Percentiles rank a stretch among this genome's conserved stretches.
Evolutionary conservation across 768 basidiomycete genomes (phyloP).

Genomic region (Kwoniella bestiolae): DNA sequence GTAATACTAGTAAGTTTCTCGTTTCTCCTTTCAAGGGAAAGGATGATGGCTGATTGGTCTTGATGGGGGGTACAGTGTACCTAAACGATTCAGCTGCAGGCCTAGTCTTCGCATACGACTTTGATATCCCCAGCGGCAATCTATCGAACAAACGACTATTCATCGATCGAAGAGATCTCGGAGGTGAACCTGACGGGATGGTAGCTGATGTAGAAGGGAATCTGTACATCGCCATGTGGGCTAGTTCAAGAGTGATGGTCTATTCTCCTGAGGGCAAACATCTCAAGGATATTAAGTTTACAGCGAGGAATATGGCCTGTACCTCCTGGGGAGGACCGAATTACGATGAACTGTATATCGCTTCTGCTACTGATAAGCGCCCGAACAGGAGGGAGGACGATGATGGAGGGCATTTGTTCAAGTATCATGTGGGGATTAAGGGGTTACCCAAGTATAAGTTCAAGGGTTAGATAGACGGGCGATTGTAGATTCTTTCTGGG

Average conservation of each 20-base stretch:
- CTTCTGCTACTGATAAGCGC: slow-evolving; percentile 18
- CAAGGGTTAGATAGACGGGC: slow-evolving; percentile 10
- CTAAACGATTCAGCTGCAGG: slow-evolving; percentile 35
- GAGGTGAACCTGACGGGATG: slow-evolving; percentile 34
- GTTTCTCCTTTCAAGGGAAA: neutral
- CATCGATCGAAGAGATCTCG: slow-evolving; percentile 24
- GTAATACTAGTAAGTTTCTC: slow-evolving; percentile 26
- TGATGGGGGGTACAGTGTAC: slow-evolving; percentile 20
- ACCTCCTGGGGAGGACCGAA: slow-evolving; percentile 31
- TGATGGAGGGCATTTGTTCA: slow-evolving; percentile 31
- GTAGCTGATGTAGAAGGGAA: slow-evolving; percentile 29
- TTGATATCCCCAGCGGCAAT: slow-evolving; percentile 28
- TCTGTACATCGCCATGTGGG: slow-evolving; percentile 39
- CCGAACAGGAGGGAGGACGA: slow-evolving; percentile 9
- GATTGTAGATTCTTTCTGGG: too few species aligned
- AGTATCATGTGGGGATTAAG: slow-evolving; percentile 31
- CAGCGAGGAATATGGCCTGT: slow-evolving; percentile 35
- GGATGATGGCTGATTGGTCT: neutral
- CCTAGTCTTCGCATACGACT: slow-evolving; percentile 30
- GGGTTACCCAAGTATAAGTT: slow-evolving; percentile 27
- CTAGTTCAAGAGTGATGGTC: slow-evolving; percentile 27
- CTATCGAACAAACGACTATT: slow-evolving; percentile 29
- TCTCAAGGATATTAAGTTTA: slow-evolving; percentile 29
- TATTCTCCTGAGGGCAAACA: slow-evolving; percentile 24
- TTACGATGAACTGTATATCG: slow-evolving; percentile 34